Percentiles rank a stretch among this genome's conserved stretches.
Evolutionary conservation across 1,139 yeast species (phyloP).

Genomic region (Barnettozyma hawaiiensis): DNA sequence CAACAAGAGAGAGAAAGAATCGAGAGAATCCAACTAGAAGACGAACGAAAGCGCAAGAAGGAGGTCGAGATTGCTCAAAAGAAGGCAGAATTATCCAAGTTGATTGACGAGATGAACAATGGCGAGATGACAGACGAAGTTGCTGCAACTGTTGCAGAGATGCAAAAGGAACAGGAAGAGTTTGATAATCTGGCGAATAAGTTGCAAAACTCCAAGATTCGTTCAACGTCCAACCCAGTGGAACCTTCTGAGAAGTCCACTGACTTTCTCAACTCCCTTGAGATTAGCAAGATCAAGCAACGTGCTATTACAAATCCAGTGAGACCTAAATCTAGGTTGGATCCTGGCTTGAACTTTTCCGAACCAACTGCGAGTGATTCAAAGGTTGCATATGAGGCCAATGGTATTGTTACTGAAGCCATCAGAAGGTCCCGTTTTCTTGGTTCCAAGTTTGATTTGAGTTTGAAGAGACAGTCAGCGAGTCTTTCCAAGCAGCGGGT

Average conservation of each 20-base stretch:
- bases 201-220: conserved; percentile 20
- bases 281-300: conserved; percentile 29
- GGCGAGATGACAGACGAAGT: conserved; percentile 14
- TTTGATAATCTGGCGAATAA: conserved; percentile 13
- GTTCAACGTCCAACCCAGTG: conserved; percentile 35
- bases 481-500: conserved; percentile 42
- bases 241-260: conserved; percentile 22
- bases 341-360: conserved; percentile 42
- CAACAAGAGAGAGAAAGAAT: conserved; percentile 40
- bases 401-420: conserved; percentile 27
- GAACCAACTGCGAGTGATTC: conserved; percentile 12
- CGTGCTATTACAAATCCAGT: conserved; percentile 36
- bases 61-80: conserved; percentile 18
- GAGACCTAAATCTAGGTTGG: conserved; percentile 68
- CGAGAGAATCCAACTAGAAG: conserved; percentile 20
- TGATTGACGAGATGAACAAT: conserved; percentile 8
- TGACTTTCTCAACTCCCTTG: conserved; percentile 21
- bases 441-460: conserved; percentile 35
- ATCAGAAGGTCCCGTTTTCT: conserved; percentile 38
- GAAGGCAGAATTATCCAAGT: conserved; percentile 11
- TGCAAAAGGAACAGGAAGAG: conserved; percentile 11
- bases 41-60: conserved; percentile 17
- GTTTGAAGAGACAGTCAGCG: conserved; percentile 20
- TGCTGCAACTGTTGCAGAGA: conserved; percentile 9
- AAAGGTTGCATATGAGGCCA: conserved; percentile 19